Base-by-base conservation (phyloP, 768 basidiomycete genomes). In the Mycena epipterygia region DNA sequence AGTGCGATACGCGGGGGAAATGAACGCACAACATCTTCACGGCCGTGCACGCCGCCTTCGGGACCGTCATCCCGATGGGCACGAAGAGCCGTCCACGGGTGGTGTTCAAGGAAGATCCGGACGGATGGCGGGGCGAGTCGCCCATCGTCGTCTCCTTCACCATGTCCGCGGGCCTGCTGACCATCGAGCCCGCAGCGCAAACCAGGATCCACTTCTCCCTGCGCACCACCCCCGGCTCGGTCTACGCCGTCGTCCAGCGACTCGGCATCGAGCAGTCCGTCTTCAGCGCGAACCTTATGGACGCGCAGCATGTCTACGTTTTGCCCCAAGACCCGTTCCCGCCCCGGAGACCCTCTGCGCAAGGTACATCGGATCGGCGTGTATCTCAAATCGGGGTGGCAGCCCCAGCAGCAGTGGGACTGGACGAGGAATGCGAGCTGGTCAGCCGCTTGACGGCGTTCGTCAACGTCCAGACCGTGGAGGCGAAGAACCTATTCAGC, bases 381-480 rank as follows among this genome's bases (percentile, higher is more conserved):
- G 16, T 58, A 13, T 49, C 33, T 41, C 19, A 70, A 55, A 76
- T 79, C 16, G 81, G 81, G 2, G 55, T 65, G 7, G 51, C 58
- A 9, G 64, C 67, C 9, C 42, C 70, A 2, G 73, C 77, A 3
- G 35, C 42, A 0, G 72, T 80, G 37, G 71, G 73, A 27, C 56
- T 80, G 23, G 76, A 80, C 68, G 77, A 77, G 42, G 75, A 78
- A 48, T 80, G 77, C 60, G 76, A 79, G 53, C 37, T 75, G n/a
- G 70, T 76, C 11, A 56, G 61, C 2, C 35, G 67, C 14, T 61
- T 80, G 44, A 71, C 72, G 6, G 58, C 59, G 0, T 63, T 53
- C 21, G 65, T 80, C 16, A 57, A 57, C 2, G 58, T 80, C 12
- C 73, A 72, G 7, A 64, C 74, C 33, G 59, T 59, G 23, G 59